These are phyloP conservation scores for Chaetomium fimeti DNA, from an alignment of 495 filamentous ascomycete species.

Conservation along the genomic window DNA sequence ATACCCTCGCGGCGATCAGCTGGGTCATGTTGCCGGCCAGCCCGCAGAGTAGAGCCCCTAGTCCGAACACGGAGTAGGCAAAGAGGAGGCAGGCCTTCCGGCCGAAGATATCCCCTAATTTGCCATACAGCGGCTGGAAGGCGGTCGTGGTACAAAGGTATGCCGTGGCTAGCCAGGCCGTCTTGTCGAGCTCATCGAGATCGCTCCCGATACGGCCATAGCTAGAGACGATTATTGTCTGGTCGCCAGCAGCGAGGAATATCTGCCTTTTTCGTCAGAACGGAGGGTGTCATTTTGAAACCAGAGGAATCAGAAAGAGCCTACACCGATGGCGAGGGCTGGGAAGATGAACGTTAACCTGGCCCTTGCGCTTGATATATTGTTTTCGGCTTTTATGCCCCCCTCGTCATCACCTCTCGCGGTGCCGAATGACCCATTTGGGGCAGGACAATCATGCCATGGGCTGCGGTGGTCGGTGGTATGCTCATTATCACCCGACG, in stretches of 20 bases:
- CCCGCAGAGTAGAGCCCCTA: not conserved
- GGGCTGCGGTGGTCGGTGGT: too few species aligned
- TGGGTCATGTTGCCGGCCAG: not conserved
- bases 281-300: not conserved
- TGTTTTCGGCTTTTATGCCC: not conserved
- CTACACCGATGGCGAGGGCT: not conserved
- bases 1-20: not conserved
- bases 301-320: not conserved
- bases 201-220: conserved; percentile 7
- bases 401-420: not conserved
- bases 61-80: not conserved
- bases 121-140: not conserved
- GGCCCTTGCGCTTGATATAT: not conserved
- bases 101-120: not conserved
- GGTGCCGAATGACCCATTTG: not conserved
- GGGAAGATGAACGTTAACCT: conserved; percentile 2
- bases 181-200: not conserved
- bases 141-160: not conserved
- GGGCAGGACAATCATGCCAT: too few species aligned
- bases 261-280: not conserved
- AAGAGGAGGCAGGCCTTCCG: not conserved
- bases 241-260: conserved; percentile 1
- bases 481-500: too few species aligned
- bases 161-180: conserved; percentile 1
- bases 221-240: not conserved